Evolutionary conservation across 1,284 basidiomycete genomes (phyloP).

Genomic region (Erythrobasidium hasegawianum): DNA sequence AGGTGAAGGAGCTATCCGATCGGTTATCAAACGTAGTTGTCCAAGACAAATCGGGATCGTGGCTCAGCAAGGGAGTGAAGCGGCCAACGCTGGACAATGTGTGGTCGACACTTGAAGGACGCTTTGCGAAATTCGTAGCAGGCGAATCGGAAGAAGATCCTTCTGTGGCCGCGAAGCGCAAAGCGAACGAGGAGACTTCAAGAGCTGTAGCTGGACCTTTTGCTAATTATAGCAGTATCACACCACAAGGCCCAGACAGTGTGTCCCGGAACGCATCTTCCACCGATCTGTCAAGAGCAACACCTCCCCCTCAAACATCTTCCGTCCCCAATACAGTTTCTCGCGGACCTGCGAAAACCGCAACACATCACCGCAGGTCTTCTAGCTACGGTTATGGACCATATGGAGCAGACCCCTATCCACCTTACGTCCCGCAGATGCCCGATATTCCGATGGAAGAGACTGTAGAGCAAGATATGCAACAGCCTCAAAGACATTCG

Average conservation of each 20-base stretch:
- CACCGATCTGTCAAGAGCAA: conserved; percentile 27
- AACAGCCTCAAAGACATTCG: conserved; percentile 2
- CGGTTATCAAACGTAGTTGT: conserved; percentile 67
- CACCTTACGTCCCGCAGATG: conserved; percentile 26
- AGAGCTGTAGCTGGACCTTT: conserved; percentile 67
- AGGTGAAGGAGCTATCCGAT: conserved; percentile 75
- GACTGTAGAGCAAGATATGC: conserved; percentile 1
- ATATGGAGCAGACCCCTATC: conserved; percentile 36
- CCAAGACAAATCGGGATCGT: conserved; percentile 68
- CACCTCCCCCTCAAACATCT: conserved; percentile 19
- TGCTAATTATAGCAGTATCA: conserved; percentile 89
- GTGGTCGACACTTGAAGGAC: conserved; percentile 88
- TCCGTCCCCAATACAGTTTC: conserved; percentile 31
- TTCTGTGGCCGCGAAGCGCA: conserved; percentile 39
- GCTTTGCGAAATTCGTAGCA: conserved; percentile 92
- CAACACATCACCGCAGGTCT: conserved; percentile 29
- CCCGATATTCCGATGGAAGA: conserved; percentile 23
- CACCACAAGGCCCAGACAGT: conserved; percentile 57
- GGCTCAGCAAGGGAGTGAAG: conserved; percentile 75
- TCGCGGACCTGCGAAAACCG: neutral
- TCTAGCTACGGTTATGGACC: conserved; percentile 31
- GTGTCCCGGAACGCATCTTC: conserved; percentile 29
- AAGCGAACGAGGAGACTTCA: conserved; percentile 43
- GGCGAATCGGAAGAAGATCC: conserved; percentile 61
- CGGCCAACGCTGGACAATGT: conserved; percentile 86